phyloP scores from a whole-genome alignment of 2,329 filamentous ascomycete genomes.

The Aspergillus uvarum region DNA sequence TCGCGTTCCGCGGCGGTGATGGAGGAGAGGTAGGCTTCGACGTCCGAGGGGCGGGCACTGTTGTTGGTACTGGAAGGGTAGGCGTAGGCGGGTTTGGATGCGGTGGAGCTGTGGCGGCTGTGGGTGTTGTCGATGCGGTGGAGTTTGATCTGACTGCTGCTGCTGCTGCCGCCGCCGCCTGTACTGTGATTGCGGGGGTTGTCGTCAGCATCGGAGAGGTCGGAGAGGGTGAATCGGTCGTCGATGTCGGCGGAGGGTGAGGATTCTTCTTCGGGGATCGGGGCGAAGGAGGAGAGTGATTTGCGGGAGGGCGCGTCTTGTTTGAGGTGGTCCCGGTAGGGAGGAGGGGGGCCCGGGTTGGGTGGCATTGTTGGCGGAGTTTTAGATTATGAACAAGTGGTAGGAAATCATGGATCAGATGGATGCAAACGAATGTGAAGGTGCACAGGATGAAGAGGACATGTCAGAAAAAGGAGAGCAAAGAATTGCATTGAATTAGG shows the following conservation, averaged over 20 bases:
- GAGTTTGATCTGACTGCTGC: slow-evolving; percentile 13
- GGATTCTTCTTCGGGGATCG: background rate
- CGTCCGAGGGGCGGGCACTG: slow-evolving; percentile 20
- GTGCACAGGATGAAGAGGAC: background rate
- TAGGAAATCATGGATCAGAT: background rate
- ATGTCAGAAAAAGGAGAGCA: background rate
- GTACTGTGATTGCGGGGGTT: background rate
- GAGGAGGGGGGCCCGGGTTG: background rate
- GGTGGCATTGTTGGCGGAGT: background rate
- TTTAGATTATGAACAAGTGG: too few relatives aligned
- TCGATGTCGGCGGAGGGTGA: too few relatives aligned
- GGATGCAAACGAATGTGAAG: background rate
- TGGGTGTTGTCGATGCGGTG: slow-evolving; percentile 13
- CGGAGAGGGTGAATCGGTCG: slow-evolving; percentile 11
- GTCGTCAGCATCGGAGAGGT: slow-evolving; percentile 13
- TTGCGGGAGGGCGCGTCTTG: background rate
- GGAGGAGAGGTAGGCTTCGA: slow-evolving; percentile 25
- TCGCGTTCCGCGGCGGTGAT: slow-evolving; percentile 27
- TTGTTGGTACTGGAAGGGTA: slow-evolving; percentile 7
- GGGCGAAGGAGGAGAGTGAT: background rate
- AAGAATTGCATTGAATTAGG: background rate
- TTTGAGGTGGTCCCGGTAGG: background rate
- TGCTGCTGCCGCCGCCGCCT: too few relatives aligned
- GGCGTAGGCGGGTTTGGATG: slow-evolving; percentile 12
- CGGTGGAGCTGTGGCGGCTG: background rate